phyloP scores from a whole-genome alignment of 768 basidiomycete species.

The Rhodosporidiobolus sp. region DNA sequence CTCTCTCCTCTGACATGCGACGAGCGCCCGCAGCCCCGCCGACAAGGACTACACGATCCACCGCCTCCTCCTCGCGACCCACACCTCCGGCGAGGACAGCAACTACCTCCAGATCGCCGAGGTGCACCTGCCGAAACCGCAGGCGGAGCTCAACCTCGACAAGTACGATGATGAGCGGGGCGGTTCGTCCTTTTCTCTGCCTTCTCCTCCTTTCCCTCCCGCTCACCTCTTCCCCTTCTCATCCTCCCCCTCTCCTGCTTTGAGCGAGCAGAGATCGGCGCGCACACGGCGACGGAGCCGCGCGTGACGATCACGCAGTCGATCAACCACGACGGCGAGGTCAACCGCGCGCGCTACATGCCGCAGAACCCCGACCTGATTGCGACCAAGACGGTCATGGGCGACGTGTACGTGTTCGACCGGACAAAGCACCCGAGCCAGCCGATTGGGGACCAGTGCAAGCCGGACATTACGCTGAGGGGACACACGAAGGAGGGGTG shows the following conservation, averaged over 20 bases:
- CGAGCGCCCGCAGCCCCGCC: conserved; percentile 60
- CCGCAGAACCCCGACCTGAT: conserved; percentile 97
- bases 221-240: neutral
- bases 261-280: conserved; percentile 88
- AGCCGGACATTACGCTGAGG: conserved; percentile 82
- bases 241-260: neutral
- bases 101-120: conserved; percentile 95
- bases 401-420: conserved; percentile 93
- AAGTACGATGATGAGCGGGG: conserved; percentile 89
- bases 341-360: conserved; percentile 98
- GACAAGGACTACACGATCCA: conserved; percentile 94
- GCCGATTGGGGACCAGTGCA: conserved; percentile 73
- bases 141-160: conserved; percentile 71
- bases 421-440: conserved; percentile 94
- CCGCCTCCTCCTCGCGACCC: conserved; percentile 90
- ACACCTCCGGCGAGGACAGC: conserved; percentile 89
- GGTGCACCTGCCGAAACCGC: conserved; percentile 84
- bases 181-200: conserved; percentile 47
- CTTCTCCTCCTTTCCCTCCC: neutral
- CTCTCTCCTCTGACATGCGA: neutral
- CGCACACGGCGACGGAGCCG: conserved; percentile 77
- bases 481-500: conserved; percentile 93
- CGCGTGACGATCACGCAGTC: conserved; percentile 83
- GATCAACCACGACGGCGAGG: conserved; percentile 92
- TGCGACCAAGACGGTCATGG: conserved; percentile 86